Conservation (phyloP, 768 basidiomycete species). For the Paxillus involutus region DNA sequence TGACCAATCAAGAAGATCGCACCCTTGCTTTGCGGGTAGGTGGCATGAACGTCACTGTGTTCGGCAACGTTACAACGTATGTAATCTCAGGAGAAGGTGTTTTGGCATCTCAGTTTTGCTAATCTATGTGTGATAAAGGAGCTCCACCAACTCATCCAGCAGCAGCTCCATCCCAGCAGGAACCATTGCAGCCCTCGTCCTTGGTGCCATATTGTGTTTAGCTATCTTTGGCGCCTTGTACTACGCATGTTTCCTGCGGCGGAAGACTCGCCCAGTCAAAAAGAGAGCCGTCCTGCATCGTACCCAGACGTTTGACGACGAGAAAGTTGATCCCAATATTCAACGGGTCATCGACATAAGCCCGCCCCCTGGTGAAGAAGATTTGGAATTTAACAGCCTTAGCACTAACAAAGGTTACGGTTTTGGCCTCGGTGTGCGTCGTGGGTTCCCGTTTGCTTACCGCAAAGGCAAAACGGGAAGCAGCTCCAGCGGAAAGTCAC, state of each 20-base stretch:
- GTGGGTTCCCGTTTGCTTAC: constrained; percentile 22
- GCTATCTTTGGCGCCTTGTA: constrained; percentile 43
- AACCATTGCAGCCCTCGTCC: constrained; percentile 64
- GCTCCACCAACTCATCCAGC: constrained; percentile 14
- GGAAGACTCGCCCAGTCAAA: constrained; percentile 37
- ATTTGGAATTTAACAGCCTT: constrained; percentile 23
- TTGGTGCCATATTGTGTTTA: constrained; percentile 55
- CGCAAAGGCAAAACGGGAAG: constrained; percentile 24
- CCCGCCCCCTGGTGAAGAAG: constrained; percentile 20
- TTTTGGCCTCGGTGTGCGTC: constrained; percentile 33
- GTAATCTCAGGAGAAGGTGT: constrained; percentile 1
- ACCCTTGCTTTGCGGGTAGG: constrained; percentile 49
- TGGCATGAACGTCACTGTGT: constrained; percentile 50
- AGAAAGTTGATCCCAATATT: constrained; percentile 4
- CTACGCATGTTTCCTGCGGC: constrained; percentile 48
- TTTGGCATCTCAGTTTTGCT: background rate
- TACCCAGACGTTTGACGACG: background rate
- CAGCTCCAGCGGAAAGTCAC: constrained; percentile 17
- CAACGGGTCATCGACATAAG: constrained; percentile 9
- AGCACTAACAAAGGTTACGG: constrained; percentile 34
- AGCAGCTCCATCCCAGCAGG: constrained; percentile 42
- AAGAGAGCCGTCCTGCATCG: background rate
- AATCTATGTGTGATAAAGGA: constrained; percentile 11
- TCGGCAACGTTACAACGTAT: constrained; percentile 35
- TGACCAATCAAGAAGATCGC: constrained; percentile 57